Base-by-base conservation (phyloP, 1,139 yeast species). In the Nadsonia starkeyi-henricii region DNA sequence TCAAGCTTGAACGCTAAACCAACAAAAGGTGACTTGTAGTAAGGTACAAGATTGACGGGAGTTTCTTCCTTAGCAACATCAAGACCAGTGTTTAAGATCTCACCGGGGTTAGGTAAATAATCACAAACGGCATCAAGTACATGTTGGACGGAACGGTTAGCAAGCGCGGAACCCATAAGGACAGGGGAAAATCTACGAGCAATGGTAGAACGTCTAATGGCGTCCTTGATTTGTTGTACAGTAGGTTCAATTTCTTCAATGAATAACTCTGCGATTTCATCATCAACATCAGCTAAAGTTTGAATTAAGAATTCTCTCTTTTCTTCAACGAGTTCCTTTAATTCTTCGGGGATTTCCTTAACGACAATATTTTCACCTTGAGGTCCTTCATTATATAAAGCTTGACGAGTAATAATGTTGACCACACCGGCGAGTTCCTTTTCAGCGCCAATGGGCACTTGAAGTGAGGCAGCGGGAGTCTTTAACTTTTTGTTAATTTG, bases 171-270 rank as follows among this genome's bases (percentile, higher is more conserved):
- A 37, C 98, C 98, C 97, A 91, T 91, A 57, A 91, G 73, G 17
- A 91, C 97, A n/a, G 98, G 98, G 20, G 97, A 86, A 71, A 91
- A 91, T 65, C 78, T 85, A 70, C 97, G 80, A 41, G 89, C 95
- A 68, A 91, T 89, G n/a, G 98, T 91, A 48, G 97, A 78, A 62
- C 96, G 79, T 67, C 98, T 82, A 57, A 91, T 91, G 42, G 96
- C 97, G 49, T 66, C 78, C 62, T 83, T 79, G 55, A 91, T 82
- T 68, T 91, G 95, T 51, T 80, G 82, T 41, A 75, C 73, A 20
- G 85, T 74, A 51, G 98, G 98, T 58, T 80, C 93, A 61, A 78
- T 77, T 63, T 95, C 98, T 56, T 88, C 96, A 62, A 91, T 72
- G 66, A 76, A 89, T 54, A 91, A 69, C 66, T 91, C 96, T 44